Base-by-base conservation (phyloP, 306 rosid genomes). In the Dryas alaskensis region DNA sequence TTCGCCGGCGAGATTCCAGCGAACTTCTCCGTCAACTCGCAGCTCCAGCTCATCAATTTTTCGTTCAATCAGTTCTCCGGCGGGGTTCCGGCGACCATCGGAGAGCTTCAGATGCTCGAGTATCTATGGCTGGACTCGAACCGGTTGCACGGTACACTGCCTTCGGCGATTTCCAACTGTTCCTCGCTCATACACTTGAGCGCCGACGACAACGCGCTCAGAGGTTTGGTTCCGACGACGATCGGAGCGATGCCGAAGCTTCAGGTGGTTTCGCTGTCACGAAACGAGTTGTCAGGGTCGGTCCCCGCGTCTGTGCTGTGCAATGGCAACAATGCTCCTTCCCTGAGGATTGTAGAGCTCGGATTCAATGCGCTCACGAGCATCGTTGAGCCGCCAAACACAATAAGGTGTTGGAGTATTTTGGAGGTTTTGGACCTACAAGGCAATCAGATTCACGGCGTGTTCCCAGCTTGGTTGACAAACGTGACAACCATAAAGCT, bases 301-400 rank as follows among this genome's bases (percentile, higher is more conserved):
- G 92, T 89, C 73, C 97, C 96, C 80, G 42, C 80, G 4, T 57
- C 90, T 3, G 40, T 89, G 50, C 67, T 84, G 10, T 92, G 97
- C 80, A 80, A 72, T 42, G 71, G 69, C 10, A 73, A 40, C 40
- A 71, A 73, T 43, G 73, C 59, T 22, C 80, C 80, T 6, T 86
- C 92, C 13, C 55, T 89, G 69, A 76, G 86, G 72, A 82, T 73
- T 6, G 82, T 88, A 47, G 74, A 79, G 39, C 74, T 92, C 4
- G 93, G 83, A 1, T 86, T 85, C 70, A 92, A 92, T 82, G 81
- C 65, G 9, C 66, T 92, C 93, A 89, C 97, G 90, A 83, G 90
- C 2, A 46, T 89, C 66, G 80, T 77, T 14, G 25, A 75, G 84
- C 88, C 92, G 80, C 80, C 74, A 84, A 80, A 72, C 57, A 62